Percentiles rank a stretch among this genome's conserved stretches.
Evolutionary conservation across 2,329 filamentous ascomycete species (phyloP).

Genomic region (Rutstroemia sp.): DNA sequence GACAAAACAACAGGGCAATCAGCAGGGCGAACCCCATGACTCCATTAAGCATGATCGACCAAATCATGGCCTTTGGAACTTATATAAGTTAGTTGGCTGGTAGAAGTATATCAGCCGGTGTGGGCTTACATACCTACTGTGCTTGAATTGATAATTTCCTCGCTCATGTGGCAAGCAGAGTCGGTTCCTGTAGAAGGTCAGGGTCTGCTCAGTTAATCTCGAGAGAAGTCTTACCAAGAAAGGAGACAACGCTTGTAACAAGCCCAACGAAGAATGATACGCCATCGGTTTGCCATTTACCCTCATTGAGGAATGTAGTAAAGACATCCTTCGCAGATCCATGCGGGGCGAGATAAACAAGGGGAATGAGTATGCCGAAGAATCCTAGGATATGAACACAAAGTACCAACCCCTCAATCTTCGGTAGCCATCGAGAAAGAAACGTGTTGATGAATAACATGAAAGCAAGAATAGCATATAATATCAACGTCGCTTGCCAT

Average conservation of each 20-base stretch:
- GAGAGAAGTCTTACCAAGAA: slow-evolving; percentile 1
- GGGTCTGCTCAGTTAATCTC: neutral
- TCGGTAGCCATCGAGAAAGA: slow-evolving; percentile 32
- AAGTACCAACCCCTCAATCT: slow-evolving; percentile 36
- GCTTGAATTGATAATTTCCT: slow-evolving; percentile 10
- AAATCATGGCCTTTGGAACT: slow-evolving; percentile 32
- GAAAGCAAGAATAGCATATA: slow-evolving; percentile 34
- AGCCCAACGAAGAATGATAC: slow-evolving; percentile 32
- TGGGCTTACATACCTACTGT: slow-evolving; percentile 7
- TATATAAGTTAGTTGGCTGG: neutral
- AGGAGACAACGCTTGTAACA: slow-evolving; percentile 4
- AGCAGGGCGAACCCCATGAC: slow-evolving; percentile 35
- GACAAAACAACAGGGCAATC: slow-evolving; percentile 30
- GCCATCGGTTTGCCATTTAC: slow-evolving; percentile 26
- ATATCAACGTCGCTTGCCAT: slow-evolving; percentile 37
- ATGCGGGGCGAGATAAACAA: slow-evolving; percentile 26
- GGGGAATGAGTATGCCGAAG: slow-evolving; percentile 35
- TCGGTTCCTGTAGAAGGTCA: neutral
- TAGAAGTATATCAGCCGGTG: slow-evolving; percentile 15
- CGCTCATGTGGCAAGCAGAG: slow-evolving; percentile 8
- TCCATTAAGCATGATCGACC: slow-evolving; percentile 39
- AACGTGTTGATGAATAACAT: slow-evolving; percentile 38
- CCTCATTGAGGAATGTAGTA: slow-evolving; percentile 27
- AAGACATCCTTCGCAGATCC: slow-evolving; percentile 21
- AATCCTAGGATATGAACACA: slow-evolving; percentile 39